Conservation (phyloP, 2,329 filamentous ascomycete species). For the Knufia fluminis region DNA sequence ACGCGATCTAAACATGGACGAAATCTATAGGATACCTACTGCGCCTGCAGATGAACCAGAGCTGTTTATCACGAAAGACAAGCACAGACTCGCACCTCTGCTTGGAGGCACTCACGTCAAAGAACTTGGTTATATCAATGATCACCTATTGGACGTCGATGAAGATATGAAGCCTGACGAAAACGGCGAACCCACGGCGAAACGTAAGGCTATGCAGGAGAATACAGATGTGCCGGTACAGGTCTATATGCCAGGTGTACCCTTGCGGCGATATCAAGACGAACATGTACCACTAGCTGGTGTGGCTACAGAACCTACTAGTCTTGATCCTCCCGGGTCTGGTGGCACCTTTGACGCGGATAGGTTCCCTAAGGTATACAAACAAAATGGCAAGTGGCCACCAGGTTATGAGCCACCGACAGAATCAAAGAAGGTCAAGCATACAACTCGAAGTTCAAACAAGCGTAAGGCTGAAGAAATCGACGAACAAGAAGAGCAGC, state of each 20-base stretch:
- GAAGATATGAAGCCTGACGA: background rate
- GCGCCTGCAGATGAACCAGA: too few species aligned
- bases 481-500: background rate
- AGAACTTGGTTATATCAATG: constrained; percentile 10
- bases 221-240: background rate
- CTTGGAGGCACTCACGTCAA: constrained; percentile 13
- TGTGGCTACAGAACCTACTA: background rate
- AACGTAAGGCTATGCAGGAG: background rate
- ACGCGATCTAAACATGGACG: background rate
- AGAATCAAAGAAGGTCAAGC: background rate
- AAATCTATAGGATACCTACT: too few species aligned
- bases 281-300: too few species aligned
- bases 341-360: background rate
- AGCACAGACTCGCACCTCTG: constrained; percentile 9
- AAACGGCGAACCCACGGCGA: too few species aligned
- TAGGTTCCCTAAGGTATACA: too few species aligned
- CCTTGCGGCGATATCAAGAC: background rate
- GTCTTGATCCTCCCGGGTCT: background rate
- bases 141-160: constrained; percentile 3
- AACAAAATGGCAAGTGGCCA: too few species aligned
- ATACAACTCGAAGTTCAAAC: background rate
- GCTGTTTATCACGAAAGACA: too few species aligned
- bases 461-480: background rate
- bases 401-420: background rate
- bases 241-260: background rate